These are phyloP conservation scores for Hypoxylon sp. DNA, from an alignment of 2,329 filamentous ascomycete genomes.

Conservation along the genomic window DNA sequence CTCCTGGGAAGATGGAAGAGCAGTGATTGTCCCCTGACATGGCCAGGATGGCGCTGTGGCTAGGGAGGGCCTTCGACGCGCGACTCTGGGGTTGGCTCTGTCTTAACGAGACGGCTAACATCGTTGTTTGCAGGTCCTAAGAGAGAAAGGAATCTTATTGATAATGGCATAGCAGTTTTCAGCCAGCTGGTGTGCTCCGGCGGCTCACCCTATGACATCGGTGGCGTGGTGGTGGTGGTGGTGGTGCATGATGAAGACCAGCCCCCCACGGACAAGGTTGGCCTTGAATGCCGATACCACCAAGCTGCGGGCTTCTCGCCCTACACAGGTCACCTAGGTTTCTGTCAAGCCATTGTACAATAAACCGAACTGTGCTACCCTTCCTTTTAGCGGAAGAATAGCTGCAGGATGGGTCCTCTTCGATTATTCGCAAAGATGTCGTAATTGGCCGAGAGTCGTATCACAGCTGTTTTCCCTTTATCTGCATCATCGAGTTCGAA, in stretches of 20 bases:
- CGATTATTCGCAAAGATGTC: constrained; percentile 58
- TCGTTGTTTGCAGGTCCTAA: background rate
- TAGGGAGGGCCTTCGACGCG: constrained; percentile 44
- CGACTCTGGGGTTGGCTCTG: background rate
- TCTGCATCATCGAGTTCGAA: constrained; percentile 8
- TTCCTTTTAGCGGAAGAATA: constrained; percentile 57
- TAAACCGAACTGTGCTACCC: constrained; percentile 36
- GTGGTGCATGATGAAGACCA: constrained; percentile 59
- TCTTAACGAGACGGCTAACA: background rate
- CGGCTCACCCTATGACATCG: constrained; percentile 60
- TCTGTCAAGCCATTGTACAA: constrained; percentile 52
- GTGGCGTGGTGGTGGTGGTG: constrained; percentile 61
- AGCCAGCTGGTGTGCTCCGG: constrained; percentile 57
- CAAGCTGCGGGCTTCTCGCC: no score
- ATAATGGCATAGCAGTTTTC: constrained; percentile 59
- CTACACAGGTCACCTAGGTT: no score
- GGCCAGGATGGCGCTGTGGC: constrained; percentile 50
- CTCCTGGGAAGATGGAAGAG: constrained; percentile 62
- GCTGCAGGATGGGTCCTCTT: constrained; percentile 54
- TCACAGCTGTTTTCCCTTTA: constrained; percentile 31
- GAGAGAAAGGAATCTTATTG: constrained; percentile 29
- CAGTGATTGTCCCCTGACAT: constrained; percentile 49
- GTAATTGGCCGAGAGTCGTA: constrained; percentile 55
- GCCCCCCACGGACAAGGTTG: constrained; percentile 59
- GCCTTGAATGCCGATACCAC: no score